These are phyloP conservation scores for Neurospora terricola DNA, from an alignment of 495 filamentous ascomycete species.

Conservation along the genomic window DNA sequence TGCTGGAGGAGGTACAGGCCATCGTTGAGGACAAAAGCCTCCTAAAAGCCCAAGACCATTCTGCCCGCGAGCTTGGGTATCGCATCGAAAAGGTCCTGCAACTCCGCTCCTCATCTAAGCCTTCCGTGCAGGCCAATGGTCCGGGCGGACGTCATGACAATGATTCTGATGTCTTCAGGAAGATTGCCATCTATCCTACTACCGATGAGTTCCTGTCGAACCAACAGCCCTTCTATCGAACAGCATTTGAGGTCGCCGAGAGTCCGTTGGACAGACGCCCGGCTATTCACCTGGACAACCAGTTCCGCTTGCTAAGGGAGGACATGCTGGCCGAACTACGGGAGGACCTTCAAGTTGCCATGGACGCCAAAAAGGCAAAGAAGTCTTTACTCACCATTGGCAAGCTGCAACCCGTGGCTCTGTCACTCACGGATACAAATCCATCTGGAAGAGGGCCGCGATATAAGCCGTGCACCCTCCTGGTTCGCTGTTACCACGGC, in stretches of 20 bases:
- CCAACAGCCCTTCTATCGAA: slow-evolving; percentile 49
- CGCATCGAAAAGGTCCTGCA: slow-evolving; percentile 16
- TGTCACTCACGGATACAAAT: neutral
- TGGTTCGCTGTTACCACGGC: slow-evolving; percentile 33
- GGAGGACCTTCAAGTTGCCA: slow-evolving; percentile 44
- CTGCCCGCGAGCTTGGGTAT: slow-evolving; percentile 19
- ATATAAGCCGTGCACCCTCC: slow-evolving; percentile 33
- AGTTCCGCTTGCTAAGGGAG: slow-evolving; percentile 68
- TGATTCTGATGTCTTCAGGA: slow-evolving; percentile 51
- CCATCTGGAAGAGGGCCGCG: slow-evolving; percentile 4
- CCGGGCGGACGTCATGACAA: slow-evolving; percentile 76
- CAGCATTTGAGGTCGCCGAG: slow-evolving; percentile 31
- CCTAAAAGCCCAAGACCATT: slow-evolving; percentile 22
- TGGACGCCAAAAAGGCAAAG: slow-evolving; percentile 33
- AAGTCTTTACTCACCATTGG: neutral
- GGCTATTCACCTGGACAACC: slow-evolving; percentile 56
- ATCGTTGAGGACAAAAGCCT: slow-evolving; percentile 19
- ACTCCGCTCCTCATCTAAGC: slow-evolving; percentile 2
- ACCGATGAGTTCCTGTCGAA: slow-evolving; percentile 53
- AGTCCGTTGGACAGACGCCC: slow-evolving; percentile 28
- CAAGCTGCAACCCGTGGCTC: slow-evolving; percentile 11
- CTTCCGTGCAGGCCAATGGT: neutral
- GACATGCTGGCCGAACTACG: slow-evolving; percentile 62
- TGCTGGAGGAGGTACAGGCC: slow-evolving; percentile 22
- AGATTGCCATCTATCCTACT: slow-evolving; percentile 60